Base-by-base conservation (phyloP, 306 rosid species). In the Castanospermum australe region DNA sequence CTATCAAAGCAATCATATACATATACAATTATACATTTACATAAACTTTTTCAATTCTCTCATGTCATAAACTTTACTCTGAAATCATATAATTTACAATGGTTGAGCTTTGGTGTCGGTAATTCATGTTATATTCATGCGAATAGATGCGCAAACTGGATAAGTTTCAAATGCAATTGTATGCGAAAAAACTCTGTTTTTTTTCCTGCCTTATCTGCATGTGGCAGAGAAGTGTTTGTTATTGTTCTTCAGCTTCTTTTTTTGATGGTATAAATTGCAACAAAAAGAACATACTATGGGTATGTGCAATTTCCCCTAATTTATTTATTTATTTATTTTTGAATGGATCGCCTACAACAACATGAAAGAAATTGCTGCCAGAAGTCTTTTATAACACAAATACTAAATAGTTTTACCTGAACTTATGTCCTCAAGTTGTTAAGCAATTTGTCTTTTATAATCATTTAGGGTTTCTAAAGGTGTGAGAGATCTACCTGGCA, bases 401-500 rank as follows among this genome's bases (percentile, higher is more conserved):
- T 47, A 67, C 48, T 54, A 33, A 17, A 54, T 67, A 60, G 67
- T 68, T 83, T 81, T 81, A 1, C 54, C 55, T 18, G 61, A 78
- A 44, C 33, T 75, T 21, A n/a, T 36, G 62, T 75, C 56, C 12
- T 74, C 68, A 39, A 55, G 35, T 75, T 64, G 64, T 38, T 42
- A 63, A 64, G 45, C 66, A 61, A 63, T 81, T 35, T 73, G 42
- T 77, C 33, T 84, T 72, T 66, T 59, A 44, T 33, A 42, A 60
- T 60, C 78, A 59, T 81, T 45, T 36, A 96, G 99, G 90, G 93
- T 96, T 83, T 91, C 98, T 39, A 93, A 90, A 81, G 99, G 99
- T 59, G 99, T 96, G 80, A 96, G 94, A 88, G 97, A 95, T 78
- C 69, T 95, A 75, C 98, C 96, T 6, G 97, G 98, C 67, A 93